Evolutionary conservation across 768 basidiomycete genomes (phyloP).

Genomic region (Erythrobasidium yunnanense): DNA sequence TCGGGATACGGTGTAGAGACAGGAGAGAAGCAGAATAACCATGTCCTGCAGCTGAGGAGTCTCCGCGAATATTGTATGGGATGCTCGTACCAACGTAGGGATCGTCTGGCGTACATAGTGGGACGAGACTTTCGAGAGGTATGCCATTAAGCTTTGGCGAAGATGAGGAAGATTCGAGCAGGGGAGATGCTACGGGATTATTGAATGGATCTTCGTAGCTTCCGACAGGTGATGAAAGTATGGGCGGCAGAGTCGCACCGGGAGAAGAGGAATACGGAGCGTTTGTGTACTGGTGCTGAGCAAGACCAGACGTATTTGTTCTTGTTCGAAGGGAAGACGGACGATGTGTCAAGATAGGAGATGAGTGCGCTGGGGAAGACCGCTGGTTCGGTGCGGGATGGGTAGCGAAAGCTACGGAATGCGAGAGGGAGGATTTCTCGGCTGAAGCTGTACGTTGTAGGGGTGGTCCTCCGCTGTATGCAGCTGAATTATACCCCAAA

Average conservation of each 20-base stretch:
- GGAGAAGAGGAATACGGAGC: conserved; percentile 8
- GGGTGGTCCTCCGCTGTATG: neutral
- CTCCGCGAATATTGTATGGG: neutral
- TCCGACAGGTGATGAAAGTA: neutral
- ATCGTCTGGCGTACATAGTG: conserved; percentile 58
- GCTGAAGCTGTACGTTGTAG: conserved; percentile 3
- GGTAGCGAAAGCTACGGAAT: conserved; percentile 22
- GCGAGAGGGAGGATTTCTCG: neutral
- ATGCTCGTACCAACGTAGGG: conserved; percentile 41
- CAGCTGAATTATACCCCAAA: neutral
- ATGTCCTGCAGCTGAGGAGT: neutral
- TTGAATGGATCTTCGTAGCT: neutral
- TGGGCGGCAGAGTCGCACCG: neutral
- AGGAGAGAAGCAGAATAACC: conserved; percentile 21
- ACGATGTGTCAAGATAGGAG: neutral
- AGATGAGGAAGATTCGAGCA: neutral
- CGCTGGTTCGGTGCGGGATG: conserved; percentile 41
- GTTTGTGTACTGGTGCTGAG: too few relatives aligned
- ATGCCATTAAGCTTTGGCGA: conserved; percentile 47
- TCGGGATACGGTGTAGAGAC: neutral
- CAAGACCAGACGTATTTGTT: too few relatives aligned
- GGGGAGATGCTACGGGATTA: neutral
- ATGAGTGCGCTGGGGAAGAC: conserved; percentile 39
- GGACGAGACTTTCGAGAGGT: conserved; percentile 60
- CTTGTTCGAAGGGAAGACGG: conserved; percentile 20